Base-by-base conservation (phyloP, 2,329 filamentous ascomycete species). In the Diaporthe velutina region DNA sequence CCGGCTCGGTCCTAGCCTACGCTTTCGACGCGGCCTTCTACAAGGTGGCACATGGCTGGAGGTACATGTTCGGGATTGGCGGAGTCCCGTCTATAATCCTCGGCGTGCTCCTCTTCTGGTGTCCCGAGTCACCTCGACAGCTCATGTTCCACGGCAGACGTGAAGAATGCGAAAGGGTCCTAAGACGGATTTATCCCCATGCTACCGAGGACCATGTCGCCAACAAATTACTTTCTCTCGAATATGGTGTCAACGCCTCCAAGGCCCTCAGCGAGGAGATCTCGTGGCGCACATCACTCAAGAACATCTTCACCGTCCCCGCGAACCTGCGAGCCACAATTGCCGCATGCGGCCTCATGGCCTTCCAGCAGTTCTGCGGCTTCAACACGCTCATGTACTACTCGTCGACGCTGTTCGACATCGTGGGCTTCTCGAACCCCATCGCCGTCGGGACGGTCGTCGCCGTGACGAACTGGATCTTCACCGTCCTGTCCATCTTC, bases 381-480 rank as follows among this genome's bases (percentile, higher is more conserved):
- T 88, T 90, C 79, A 90, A 89, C 75, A 86, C 87, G 1, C 81
- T 89, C 38, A 82, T 84, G 76, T 88, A 88, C 79, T 89, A 88
- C 79, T 86, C 85, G 0, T 86, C 86, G 0, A 85, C 85, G 0
- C 79, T 89, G 0, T 89, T 90, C 76, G 79, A 82, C 1, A 83
- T 89, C 4, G 86, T 88, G 35, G 86, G 87, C 1, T 89, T 89
- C 78, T 79, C 82, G 25, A 86, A 89, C 70, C 85, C 88, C 0
- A 83, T 85, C 0, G 86, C 85, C 1, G 87, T 89, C 30, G 84
- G 83, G 0, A 84, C 83, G 19, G 81, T 86, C 72, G 83, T 87
- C 50, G 84, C 84, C 6, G 85, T 81, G 2, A 86, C 85, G 10
- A 88, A 87, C 73, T 89, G 88, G 76, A 78, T 89, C 70, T 88